Base-by-base conservation (phyloP, 352 stramenopile species). In the Blastocystis sp. region DNA sequence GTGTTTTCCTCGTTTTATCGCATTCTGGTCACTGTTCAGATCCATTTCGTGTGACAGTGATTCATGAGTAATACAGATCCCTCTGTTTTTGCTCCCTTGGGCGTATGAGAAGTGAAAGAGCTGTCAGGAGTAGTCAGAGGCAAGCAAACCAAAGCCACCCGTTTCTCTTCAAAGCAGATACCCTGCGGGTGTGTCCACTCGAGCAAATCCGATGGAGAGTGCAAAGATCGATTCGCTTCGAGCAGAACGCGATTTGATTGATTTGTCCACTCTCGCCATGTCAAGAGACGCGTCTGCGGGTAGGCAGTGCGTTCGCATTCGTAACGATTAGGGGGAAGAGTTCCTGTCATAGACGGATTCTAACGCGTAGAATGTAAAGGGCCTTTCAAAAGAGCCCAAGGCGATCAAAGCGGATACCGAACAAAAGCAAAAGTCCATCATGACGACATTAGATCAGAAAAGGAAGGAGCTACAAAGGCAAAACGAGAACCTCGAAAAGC, bases 401-500 rank as follows among this genome's bases (percentile, higher is more conserved):
- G 28, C 11, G 52, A 38, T 68, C 24, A 62, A 84, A 84, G 45
- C 38, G 19, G 74, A 84, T 68, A 43, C 24, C 21, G 78, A 88
- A 52, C 63, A 78, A 38, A 88, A 88, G 40, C 78, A 88, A 19
- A 24, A 88, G 42, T 52, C 78, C 17, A 88, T 88, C 43, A 24
- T 79, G 48, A 64, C 68, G 63, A 68, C 64, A 0, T 54, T 88
- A 19, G 78, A 78, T 48, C 43, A 76, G 28, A 76, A 79, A 24
- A 79, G 70, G 28, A 88, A 88, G 61, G 68, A 88, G 40, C 54
- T 88, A 40, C 64, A 79, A 34, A 76, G 66, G 45, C 57, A 88
- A 61, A 88, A 88, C 14, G 78, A 88, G 38, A 24, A 38, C 9
- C 79, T 88, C 45, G 78, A 88, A 10, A 74, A 61, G 52, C 19